Conservation (phyloP, 202 grass and related monocot species). For the Panicum virgatum region DNA sequence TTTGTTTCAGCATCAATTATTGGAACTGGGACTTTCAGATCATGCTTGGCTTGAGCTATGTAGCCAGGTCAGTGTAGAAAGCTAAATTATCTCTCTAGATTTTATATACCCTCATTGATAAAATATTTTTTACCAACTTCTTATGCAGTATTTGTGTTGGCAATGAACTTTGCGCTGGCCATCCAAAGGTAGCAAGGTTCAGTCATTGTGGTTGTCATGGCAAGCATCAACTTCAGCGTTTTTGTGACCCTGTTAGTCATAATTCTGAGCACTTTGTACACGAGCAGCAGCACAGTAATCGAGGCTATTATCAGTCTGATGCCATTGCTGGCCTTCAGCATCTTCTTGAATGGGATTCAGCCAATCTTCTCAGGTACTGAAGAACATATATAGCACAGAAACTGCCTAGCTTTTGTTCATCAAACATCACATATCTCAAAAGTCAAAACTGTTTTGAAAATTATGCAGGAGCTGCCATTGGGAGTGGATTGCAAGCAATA, state of each 20-base stretch:
- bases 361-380: slow-evolving; percentile 73
- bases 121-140: not conserved
- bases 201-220: slow-evolving; percentile 54
- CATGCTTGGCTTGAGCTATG: slow-evolving; percentile 78
- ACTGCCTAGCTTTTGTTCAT: not conserved
- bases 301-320: slow-evolving; percentile 44
- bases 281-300: slow-evolving; percentile 48
- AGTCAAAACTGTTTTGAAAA: not conserved
- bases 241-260: slow-evolving; percentile 55
- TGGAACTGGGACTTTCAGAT: slow-evolving; percentile 89
- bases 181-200: slow-evolving; percentile 67
- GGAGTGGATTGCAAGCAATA: slow-evolving; percentile 73
- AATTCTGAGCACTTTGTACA: slow-evolving; percentile 70
- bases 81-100: not conserved
- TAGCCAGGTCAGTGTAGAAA: slow-evolving; percentile 51
- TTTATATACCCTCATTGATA: not conserved
- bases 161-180: slow-evolving; percentile 73
- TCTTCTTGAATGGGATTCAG: slow-evolving; percentile 86
- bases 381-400: not conserved
- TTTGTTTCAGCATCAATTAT: slow-evolving; percentile 66
- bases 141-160: slow-evolving; percentile 57
- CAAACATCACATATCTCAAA: not conserved
- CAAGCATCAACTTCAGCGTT: slow-evolving; percentile 58
- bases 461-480: slow-evolving; percentile 59
- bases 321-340: slow-evolving; percentile 69